phyloP scores from a whole-genome alignment of 257 asterid genomes.

The Primulina eburnea region DNA sequence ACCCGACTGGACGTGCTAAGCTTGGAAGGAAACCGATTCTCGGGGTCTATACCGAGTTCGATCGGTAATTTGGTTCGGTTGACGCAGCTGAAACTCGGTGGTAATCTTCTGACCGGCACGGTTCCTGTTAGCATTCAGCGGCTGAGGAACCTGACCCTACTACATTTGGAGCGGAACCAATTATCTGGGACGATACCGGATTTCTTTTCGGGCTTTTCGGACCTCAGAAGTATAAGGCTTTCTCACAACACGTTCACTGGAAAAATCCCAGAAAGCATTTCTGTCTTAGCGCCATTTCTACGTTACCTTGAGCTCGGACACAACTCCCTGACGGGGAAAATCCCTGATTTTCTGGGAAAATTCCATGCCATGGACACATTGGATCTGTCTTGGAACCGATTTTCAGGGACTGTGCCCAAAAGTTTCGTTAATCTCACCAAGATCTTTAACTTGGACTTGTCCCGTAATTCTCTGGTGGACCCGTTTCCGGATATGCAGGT shows the following conservation, averaged over 20 bases:
- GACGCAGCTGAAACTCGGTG: constrained; percentile 45
- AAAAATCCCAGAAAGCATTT: constrained; percentile 48
- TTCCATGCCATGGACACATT: constrained; percentile 65
- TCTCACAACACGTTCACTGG: constrained; percentile 56
- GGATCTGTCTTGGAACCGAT: constrained; percentile 63
- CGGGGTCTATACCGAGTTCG: constrained; percentile 57
- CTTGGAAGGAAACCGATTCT: constrained; percentile 53
- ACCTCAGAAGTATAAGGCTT: constrained; percentile 33
- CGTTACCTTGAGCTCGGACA: constrained; percentile 55
- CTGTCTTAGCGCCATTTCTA: constrained; percentile 37
- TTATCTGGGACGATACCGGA: constrained; percentile 63
- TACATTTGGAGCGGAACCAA: constrained; percentile 40
- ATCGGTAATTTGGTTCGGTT: constrained; percentile 39
- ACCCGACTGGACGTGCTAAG: constrained; percentile 32
- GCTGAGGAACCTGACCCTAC: constrained; percentile 37
- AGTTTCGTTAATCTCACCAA: constrained; percentile 69
- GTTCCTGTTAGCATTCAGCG: constrained; percentile 40
- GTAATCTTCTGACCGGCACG: constrained; percentile 55
- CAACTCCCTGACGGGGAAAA: constrained; percentile 51
- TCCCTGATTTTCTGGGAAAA: constrained; percentile 64
- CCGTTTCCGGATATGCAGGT: constrained; percentile 75
- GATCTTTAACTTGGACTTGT: constrained; percentile 74
- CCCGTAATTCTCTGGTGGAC: constrained; percentile 61
- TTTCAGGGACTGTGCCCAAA: constrained; percentile 68
- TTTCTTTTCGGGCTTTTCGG: constrained; percentile 36